Evolutionary conservation across 495 filamentous ascomycete genomes (phyloP), one percentile per base, ranked within the genome.

Genomic region (Viridothelium virens): DNA sequence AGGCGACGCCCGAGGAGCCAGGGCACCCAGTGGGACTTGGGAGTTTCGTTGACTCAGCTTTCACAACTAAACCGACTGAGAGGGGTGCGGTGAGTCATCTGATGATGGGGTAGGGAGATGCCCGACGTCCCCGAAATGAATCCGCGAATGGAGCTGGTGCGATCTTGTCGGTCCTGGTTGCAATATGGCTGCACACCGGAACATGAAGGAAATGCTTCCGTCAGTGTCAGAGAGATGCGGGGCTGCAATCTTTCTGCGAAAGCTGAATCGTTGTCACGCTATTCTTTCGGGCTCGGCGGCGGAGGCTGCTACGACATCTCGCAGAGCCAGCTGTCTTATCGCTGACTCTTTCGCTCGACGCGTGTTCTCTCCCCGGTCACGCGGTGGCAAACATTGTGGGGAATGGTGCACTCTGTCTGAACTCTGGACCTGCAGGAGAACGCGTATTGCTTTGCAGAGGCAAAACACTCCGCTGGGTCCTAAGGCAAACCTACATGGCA

Each of bases 321-420:
- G 53, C 53, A 59, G 25, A 4, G 7, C 25, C 53, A 5, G 10
- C 53, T 59, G 7, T 34, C 36, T 7, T 9, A 7, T 59, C 11
- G 18, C 31, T 36, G 1, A 7, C 36, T 59, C 31, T 59, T 33
- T 34, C 36, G 25, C 18, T 10, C 25, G 33, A 59, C 53, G 53
- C 53, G 53, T 59, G 53, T 33, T 25, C 25, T 25, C 53, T 31
- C 18, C 5, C 5, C 33, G 53, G 18, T 59, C 53, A 59, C 31
- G 31, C 31, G 53, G 53, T 59, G 53, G 53, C 53, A 36, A 59
- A 59, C 18, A 59, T 59, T 14, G 14, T 59, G 53, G 25, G 36
- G 11, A 36, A 59, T 53, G 48, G 31, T 9, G 31, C 31, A 36
- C 11, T 36, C 31, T 36, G 53, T 36, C 53, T 59, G 18, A 31